Percentiles rank a stretch among this genome's conserved stretches.
These are phyloP conservation scores for Schwanniomyces yamadae DNA, from an alignment of 805 yeast genomes.

Conservation along the genomic window DNA sequence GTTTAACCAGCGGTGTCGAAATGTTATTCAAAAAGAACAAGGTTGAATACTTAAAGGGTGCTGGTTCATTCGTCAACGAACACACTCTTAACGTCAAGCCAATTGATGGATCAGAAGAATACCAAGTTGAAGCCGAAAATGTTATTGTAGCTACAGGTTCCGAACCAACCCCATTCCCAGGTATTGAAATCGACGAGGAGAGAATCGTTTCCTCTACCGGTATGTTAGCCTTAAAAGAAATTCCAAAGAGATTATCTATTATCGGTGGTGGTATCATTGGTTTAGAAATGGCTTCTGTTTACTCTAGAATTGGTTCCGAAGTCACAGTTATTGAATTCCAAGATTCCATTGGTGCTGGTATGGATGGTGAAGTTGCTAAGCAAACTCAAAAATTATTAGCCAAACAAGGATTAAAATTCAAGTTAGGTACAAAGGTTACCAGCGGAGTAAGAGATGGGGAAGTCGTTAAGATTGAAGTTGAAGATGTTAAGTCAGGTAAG, in stretches of 20 bases:
- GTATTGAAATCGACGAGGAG: slow-evolving; percentile 93
- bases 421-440: slow-evolving; percentile 86
- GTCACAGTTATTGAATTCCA: slow-evolving; percentile 94
- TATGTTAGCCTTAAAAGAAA: slow-evolving; percentile 75
- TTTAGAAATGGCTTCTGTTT: slow-evolving; percentile 98
- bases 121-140: slow-evolving; percentile 71
- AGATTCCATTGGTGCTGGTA: slow-evolving; percentile 92
- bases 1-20: slow-evolving; percentile 92
- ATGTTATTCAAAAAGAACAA: slow-evolving; percentile 93
- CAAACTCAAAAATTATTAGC: slow-evolving; percentile 82
- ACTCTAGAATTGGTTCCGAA: slow-evolving; percentile 91
- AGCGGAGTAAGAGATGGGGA: slow-evolving; percentile 89
- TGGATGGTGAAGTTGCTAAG: slow-evolving; percentile 95
- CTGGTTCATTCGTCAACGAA: slow-evolving; percentile 84
- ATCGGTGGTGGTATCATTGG: slow-evolving; percentile 99
- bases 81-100: slow-evolving; percentile 77
- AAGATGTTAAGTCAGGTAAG: slow-evolving; percentile 84
- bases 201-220: slow-evolving; percentile 97
- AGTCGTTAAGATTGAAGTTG: slow-evolving; percentile 79
- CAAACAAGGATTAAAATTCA: slow-evolving; percentile 95
- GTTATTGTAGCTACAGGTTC: slow-evolving; percentile 97
- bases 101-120: slow-evolving; percentile 74
- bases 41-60: slow-evolving; percentile 91
- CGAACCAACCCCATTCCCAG: slow-evolving; percentile 98
- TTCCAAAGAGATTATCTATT: slow-evolving; percentile 88